Evolutionary conservation across 148 eudicot genomes (phyloP).

Genomic region (Chenopodium quinoa): DNA sequence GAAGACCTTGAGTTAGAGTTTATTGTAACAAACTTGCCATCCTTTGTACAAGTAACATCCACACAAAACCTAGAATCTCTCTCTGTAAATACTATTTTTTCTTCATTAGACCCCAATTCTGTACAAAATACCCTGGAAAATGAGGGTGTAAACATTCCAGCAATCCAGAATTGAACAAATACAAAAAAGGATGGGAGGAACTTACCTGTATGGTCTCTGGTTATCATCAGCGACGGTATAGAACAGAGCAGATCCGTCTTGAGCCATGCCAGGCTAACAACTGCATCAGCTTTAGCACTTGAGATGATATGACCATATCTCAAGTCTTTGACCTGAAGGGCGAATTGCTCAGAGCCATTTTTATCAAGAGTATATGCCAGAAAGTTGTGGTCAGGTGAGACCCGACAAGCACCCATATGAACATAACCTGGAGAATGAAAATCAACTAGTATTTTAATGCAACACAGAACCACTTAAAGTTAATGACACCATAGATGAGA

Average conservation of each 20-base stretch:
- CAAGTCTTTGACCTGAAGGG: constrained; percentile 82
- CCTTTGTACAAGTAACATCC: constrained; percentile 91
- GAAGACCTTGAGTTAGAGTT: constrained; percentile 97
- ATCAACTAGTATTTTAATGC: background rate
- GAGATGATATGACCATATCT: constrained; percentile 44
- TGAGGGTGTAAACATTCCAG: constrained; percentile 24
- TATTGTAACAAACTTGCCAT: constrained; percentile 86
- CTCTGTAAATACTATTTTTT: constrained; percentile 58
- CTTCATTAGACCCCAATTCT: constrained; percentile 51
- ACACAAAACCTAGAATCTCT: constrained; percentile 78
- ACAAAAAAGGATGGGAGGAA: constrained; percentile 12
- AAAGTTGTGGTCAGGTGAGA: constrained; percentile 89
- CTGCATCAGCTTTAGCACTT: constrained; percentile 47
- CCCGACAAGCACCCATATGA: constrained; percentile 90
- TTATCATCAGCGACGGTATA: constrained; percentile 75
- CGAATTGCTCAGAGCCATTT: constrained; percentile 69
- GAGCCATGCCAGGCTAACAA: constrained; percentile 93
- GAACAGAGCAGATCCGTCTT: constrained; percentile 62
- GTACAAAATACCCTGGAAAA: constrained; percentile 61
- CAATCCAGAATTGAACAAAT: constrained; percentile 18
- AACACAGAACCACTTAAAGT: background rate
- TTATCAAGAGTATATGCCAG: constrained; percentile 88
- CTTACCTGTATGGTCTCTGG: constrained; percentile 88
- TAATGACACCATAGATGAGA: background rate
- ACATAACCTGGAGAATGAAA: constrained; percentile 66